These are phyloP conservation scores for Dendrobium officinale DNA, from an alignment of 106 monocot genomes.

Conservation along the genomic window DNA sequence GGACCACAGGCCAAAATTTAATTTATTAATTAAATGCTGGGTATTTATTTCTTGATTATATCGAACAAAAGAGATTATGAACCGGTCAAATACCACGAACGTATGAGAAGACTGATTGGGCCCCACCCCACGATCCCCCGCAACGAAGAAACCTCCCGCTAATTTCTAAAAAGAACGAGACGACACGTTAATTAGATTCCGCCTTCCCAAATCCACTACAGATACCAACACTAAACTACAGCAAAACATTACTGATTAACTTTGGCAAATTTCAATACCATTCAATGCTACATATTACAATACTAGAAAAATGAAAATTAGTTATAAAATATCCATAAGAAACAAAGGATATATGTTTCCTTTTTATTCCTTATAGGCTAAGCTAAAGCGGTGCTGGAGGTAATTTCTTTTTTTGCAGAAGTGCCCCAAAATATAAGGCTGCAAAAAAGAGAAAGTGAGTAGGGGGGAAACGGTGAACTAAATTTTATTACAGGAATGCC, in stretches of 20 bases:
- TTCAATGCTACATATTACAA: background rate
- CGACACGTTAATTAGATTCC: conserved; percentile 4
- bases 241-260: background rate
- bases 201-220: background rate
- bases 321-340: background rate
- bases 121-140: background rate
- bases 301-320: background rate
- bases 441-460: background rate
- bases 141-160: background rate
- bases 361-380: background rate
- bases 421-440: background rate
- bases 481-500: background rate
- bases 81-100: background rate
- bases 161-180: background rate
- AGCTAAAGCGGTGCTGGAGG: background rate
- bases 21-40: too few species aligned
- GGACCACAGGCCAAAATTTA: too few species aligned
- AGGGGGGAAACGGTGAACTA: background rate
- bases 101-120: background rate
- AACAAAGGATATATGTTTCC: background rate
- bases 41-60: too few species aligned
- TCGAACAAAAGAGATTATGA: too few species aligned
- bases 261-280: background rate
- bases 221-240: background rate
- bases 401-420: conserved; percentile 1